Base-by-base conservation (phyloP, 768 basidiomycete species). In the Pisolithus marmoratus region DNA sequence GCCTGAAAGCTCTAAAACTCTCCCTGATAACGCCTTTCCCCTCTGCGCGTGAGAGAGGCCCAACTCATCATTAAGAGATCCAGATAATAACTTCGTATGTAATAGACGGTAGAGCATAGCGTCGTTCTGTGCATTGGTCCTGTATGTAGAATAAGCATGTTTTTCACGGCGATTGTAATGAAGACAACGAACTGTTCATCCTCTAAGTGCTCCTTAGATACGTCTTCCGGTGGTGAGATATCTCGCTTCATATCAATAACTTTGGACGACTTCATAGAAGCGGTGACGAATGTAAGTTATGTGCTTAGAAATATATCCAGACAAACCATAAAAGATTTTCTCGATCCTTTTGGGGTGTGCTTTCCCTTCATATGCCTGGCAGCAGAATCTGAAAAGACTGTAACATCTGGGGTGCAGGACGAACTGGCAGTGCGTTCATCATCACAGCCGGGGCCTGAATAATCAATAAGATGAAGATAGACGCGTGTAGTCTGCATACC, bases 41-140 rank as follows among this genome's bases (percentile, higher is more conserved):
- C 81, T 80, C 57, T 88, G 77, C 5, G 85, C 87, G 24, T 84
- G 78, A 17, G 79, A 76, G 49, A 87, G 60, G 51, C 83, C 64
- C 17, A 89, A 71, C 4, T 84, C 82, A 2, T 78, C 69, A 60
- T 83, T 75, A 8, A 85, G 66, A 5, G 87, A 88, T 9, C 86
- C 88, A 8, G 90, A 86, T 6, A 93, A 72, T 5, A 93, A 70
- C 56, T 84, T 77, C 0, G 90, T 91, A 63, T 93, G 90, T 15
- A 93, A 78, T 5, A 93, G 72, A 48, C 81, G 83, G 64, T 91
- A 88, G 14, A 93, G 76, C 23, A 86, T 66, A 1, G 82, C 84
- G 62, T 93, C 90, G 49, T 93, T 92, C 57, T 87, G 82, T 9
- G 73, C 69, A 63, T 89, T 87, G 19, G 85, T 80, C 46, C 91